Percentiles rank a stretch among this genome's conserved stretches.
These are phyloP conservation scores for Xylaria nigripes DNA, from an alignment of 495 filamentous ascomycete genomes.

Conservation along the genomic window DNA sequence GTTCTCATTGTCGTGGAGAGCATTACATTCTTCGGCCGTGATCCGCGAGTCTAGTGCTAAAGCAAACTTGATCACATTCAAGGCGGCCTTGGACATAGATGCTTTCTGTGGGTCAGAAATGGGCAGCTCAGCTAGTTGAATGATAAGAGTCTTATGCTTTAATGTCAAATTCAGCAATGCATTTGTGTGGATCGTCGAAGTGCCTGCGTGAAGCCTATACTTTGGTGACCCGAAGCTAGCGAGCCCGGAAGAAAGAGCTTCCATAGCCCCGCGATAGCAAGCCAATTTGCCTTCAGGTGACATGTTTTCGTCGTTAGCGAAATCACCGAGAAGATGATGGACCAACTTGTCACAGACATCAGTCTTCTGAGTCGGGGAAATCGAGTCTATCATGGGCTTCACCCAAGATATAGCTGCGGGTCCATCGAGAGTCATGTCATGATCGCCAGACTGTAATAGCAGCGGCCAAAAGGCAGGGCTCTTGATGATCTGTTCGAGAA, in stretches of 20 bases:
- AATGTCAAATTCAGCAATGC: slow-evolving; percentile 42
- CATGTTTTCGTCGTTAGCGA: slow-evolving; percentile 44
- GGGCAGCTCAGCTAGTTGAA: slow-evolving; percentile 32
- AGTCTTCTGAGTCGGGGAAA: slow-evolving; percentile 59
- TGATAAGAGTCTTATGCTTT: slow-evolving; percentile 39
- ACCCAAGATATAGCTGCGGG: slow-evolving; percentile 59
- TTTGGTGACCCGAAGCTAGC: slow-evolving; percentile 34
- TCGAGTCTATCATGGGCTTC: slow-evolving; percentile 62
- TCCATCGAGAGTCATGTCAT: slow-evolving; percentile 48
- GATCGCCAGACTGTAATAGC: slow-evolving; percentile 48
- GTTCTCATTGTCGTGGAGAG: slow-evolving; percentile 46
- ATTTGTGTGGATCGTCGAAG: slow-evolving; percentile 44
- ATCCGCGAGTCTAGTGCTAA: slow-evolving; percentile 69
- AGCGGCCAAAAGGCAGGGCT: slow-evolving; percentile 58
- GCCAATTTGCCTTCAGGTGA: slow-evolving; percentile 33
- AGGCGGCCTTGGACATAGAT: slow-evolving; percentile 37
- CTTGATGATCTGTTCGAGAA: slow-evolving; percentile 69
- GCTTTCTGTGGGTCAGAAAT: slow-evolving; percentile 28
- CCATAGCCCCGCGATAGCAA: slow-evolving; percentile 39
- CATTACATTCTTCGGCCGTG: slow-evolving; percentile 60
- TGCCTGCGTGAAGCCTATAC: slow-evolving; percentile 35
- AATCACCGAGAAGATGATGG: slow-evolving; percentile 57
- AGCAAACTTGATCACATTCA: slow-evolving; percentile 61
- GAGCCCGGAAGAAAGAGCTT: slow-evolving; percentile 38
- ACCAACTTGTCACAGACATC: slow-evolving; percentile 64